Conservation (phyloP, 768 basidiomycete genomes). For the Agrocybe praecox region DNA sequence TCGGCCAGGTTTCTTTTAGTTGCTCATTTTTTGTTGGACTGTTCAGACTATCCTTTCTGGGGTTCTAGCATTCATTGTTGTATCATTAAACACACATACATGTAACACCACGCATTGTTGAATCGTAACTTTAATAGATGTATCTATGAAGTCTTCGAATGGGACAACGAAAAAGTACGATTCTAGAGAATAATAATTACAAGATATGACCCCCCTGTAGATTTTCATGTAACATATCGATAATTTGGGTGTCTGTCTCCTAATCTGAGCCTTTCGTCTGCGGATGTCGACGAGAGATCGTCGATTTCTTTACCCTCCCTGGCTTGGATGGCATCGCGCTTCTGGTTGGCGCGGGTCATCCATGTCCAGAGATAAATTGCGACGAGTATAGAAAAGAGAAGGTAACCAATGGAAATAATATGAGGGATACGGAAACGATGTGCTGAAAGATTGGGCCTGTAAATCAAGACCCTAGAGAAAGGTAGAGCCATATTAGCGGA, state of each 20-base stretch:
- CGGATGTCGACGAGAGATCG: conserved; percentile 11
- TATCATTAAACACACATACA: neutral
- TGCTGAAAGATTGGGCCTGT: conserved; percentile 48
- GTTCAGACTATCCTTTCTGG: neutral
- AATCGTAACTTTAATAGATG: neutral
- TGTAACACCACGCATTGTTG: neutral
- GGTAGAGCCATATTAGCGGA: neutral
- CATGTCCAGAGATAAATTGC: conserved; percentile 45
- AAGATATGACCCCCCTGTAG: no score
- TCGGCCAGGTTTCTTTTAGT: neutral
- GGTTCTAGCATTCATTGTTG: neutral
- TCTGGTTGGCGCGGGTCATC: conserved; percentile 54
- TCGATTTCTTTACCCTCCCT: conserved; percentile 23
- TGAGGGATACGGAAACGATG: conserved; percentile 57
- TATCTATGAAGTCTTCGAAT: neutral
- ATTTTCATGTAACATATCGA: conserved; percentile 39
- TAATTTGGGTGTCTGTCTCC: conserved; percentile 43
- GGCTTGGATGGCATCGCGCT: conserved; percentile 35
- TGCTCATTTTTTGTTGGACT: neutral
- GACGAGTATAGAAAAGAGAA: conserved; percentile 47
- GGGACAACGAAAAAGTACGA: no score
- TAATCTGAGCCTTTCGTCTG: conserved; percentile 29
- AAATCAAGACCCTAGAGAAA: conserved; percentile 49
- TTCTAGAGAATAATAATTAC: no score
- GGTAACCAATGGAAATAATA: conserved; percentile 61